Evolutionary conservation across 768 basidiomycete species (phyloP), one percentile per base, ranked within the genome.

Genomic region (Lentinula edodes): DNA sequence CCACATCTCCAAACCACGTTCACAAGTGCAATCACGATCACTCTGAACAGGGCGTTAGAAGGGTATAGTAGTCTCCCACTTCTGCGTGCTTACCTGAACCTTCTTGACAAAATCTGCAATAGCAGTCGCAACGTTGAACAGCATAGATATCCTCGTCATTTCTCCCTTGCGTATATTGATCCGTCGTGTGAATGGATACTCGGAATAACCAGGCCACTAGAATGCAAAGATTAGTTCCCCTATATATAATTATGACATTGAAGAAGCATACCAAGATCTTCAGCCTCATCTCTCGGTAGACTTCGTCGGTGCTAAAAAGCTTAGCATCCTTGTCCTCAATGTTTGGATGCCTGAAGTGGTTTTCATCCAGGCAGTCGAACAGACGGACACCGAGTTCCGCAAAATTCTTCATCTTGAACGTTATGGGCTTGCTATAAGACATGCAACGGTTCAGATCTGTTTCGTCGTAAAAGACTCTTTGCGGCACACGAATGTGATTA

Each of bases 151-250:
- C 7, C 73, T 66, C 3, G 74, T 73, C 45, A 76, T 67, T n/a
- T 46, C 63, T n/a, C 70, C 72, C 20, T 67, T 67, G 35, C 73
- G 71, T 18, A 76, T 74, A 20, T 66, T 64, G 55, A 80, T 63
- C 5, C 77, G 75, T 63, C 75, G 77, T 66, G 76, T 71, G 35
- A 73, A 69, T 0, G 76, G 71, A 52, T 73, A 66, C n/a, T 63
- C 54, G 20, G 70, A 70, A 68, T 82, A 82, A 1, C 82, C 81
- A 6, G 82, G 80, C 82, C 81, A 83, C 81, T 82, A 60, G 52
- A 54, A 38, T 34, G 20, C 3, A 50, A 32, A 4, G 36, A 5
- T 23, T 6, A 52, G 5, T 0, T 13, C 20, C 10, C 9, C 6
- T 45, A 2, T 5, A 1, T 6, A 39, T 9, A 9, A 42, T 20